Evolutionary conservation across 2,329 filamentous ascomycete genomes (phyloP), one percentile per base, ranked within the genome.

Genomic region (Sphaerulina vaccinii): DNA sequence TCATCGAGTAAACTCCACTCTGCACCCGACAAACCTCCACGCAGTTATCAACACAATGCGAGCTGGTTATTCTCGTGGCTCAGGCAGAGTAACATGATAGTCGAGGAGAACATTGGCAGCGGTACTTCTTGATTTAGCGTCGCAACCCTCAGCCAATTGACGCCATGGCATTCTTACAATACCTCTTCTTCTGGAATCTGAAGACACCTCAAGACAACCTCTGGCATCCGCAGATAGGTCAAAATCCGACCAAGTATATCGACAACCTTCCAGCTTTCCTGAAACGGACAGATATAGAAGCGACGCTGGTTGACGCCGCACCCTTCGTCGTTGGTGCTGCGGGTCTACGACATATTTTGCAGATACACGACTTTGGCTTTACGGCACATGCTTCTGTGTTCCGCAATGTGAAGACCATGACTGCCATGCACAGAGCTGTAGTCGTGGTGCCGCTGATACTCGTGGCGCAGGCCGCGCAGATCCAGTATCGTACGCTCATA

Each of bases 141-240:
- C n/a, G n/a, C n/a, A n/a, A n/a, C n/a, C n/a, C n/a, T n/a, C n/a
- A n/a, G n/a, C n/a, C n/a, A n/a, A n/a, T n/a, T n/a, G n/a, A n/a
- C n/a, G n/a, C 3, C 36, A 49, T 55, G 45, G 35, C 55, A 2
- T 33, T 55, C 32, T 48, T 62, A 11, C 45, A 58, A 51, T 56
- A 59, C 51, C 58, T 67, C 45, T 62, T 66, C 58, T 67, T 59
- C 61, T 67, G 65, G 65, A 61, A 61, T 41, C 40, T 51, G 54
- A 67, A 68, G 54, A 53, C 53, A 2, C 52, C 60, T 9, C 35
- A 40, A 5, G 58, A 62, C 51, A 68, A 68, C 52, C 47, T 52
- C 22, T 68, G 65, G 65, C 65, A 61, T 22, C 66, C 65, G 1
- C 27, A 57, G 23, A 59, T 62, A 23, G 57, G 58, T 33, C 51